Evolutionary conservation across 1,284 basidiomycete genomes (phyloP).

Genomic region (Somion occarium): DNA sequence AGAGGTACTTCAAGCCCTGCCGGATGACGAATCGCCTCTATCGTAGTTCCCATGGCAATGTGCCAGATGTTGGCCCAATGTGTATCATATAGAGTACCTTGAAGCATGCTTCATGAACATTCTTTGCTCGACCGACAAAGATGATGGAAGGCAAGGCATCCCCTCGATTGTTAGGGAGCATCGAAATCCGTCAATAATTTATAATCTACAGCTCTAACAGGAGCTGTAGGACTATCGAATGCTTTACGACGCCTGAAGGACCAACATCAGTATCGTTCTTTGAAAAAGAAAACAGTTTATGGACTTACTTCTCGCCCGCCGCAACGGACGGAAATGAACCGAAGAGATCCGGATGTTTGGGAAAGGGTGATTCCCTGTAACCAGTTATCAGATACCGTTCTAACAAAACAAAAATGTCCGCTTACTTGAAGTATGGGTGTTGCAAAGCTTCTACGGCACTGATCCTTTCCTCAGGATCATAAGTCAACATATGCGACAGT

Average conservation of each 20-base stretch:
- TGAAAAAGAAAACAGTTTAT: neutral
- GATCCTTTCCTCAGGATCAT: conserved; percentile 85
- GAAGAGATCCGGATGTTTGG: conserved; percentile 97
- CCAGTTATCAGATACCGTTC: conserved; percentile 3
- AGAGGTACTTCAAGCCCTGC: conserved; percentile 38
- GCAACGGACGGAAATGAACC: conserved; percentile 94
- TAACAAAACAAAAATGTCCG: conserved; percentile 11
- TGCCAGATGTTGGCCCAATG: neutral
- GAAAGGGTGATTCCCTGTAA: conserved; percentile 83
- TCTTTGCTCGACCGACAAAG: too few relatives aligned
- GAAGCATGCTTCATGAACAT: neutral
- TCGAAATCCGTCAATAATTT: conserved; percentile 48
- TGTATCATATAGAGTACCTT: neutral
- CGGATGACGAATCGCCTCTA: conserved; percentile 21
- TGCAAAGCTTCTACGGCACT: conserved; percentile 84
- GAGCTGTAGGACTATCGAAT: conserved; percentile 75
- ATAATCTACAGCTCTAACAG: conserved; percentile 59
- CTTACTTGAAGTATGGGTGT: conserved; percentile 91
- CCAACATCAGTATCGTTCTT: neutral
- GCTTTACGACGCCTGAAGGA: conserved; percentile 61
- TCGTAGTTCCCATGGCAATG: neutral
- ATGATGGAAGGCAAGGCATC: neutral
- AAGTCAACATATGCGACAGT: conserved; percentile 78
- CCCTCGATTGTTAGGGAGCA: neutral
- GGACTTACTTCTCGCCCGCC: conserved; percentile 88